Evolutionary conservation across 164 flowering plant genomes (phyloP).

Genomic region (Liriodendron chinense): DNA sequence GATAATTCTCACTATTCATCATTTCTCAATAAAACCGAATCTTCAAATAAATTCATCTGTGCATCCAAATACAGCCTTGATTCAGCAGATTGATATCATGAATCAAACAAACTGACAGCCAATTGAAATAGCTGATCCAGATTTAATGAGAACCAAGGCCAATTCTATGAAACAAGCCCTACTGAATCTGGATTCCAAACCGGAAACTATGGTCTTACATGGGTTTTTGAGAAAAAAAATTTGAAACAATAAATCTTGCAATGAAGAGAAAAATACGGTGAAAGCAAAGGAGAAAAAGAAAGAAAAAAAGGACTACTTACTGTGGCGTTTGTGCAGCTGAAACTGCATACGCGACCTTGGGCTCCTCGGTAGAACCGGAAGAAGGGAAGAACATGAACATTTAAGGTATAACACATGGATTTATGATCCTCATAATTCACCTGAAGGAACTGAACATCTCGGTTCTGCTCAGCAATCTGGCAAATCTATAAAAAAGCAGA

Average conservation of each 20-base stretch:
- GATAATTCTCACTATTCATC: too few relatives aligned
- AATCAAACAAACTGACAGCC: too few relatives aligned
- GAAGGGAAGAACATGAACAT: conserved; percentile 87
- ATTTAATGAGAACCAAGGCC: too few relatives aligned
- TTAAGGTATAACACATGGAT: conserved; percentile 79
- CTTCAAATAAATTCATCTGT: too few relatives aligned
- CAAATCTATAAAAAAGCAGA: conserved; percentile 44
- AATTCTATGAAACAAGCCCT: too few relatives aligned
- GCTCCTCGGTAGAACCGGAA: conserved; percentile 88
- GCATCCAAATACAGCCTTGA: too few relatives aligned
- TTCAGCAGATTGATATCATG: too few relatives aligned
- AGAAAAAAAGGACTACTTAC: conserved; percentile 33
- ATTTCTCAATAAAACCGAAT: too few relatives aligned
- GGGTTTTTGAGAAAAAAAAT: background rate
- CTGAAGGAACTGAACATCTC: conserved; percentile 68
- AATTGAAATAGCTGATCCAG: too few relatives aligned
- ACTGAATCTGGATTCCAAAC: too few relatives aligned
- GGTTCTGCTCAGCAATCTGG: conserved; percentile 77
- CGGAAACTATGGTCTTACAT: too few relatives aligned
- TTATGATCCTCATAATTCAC: conserved; percentile 83
- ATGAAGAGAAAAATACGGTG: background rate
- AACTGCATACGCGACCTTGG: conserved; percentile 83
- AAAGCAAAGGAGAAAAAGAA: background rate
- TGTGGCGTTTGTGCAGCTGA: conserved; percentile 91
- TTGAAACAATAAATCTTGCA: too few relatives aligned